Percentiles rank a stretch among this genome's conserved stretches.
phyloP scores from a whole-genome alignment of 169 alveolate genomes.

The Cryptosporidium bovis region DNA sequence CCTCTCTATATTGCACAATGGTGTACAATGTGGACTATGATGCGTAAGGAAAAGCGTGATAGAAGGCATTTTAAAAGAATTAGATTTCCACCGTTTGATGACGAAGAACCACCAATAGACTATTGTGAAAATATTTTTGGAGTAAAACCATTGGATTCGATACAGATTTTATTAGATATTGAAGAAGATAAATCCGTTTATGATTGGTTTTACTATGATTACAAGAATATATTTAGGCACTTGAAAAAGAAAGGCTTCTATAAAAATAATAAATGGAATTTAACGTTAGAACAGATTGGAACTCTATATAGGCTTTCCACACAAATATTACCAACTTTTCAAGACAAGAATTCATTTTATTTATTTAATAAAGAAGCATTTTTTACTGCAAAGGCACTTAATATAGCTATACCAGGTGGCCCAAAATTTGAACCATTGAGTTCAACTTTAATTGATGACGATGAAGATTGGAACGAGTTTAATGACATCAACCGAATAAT shows the following conservation, averaged over 20 bases:
- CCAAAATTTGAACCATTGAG: slow-evolving; percentile 99
- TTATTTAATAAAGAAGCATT: slow-evolving; percentile 96
- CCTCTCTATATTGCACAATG: slow-evolving; percentile 99
- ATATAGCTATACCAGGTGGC: slow-evolving; percentile 99
- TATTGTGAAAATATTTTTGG: slow-evolving; percentile 97
- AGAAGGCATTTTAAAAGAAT: slow-evolving; percentile 99
- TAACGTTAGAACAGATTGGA: slow-evolving; percentile 95
- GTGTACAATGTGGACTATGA: slow-evolving; percentile 99
- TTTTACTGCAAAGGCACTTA: slow-evolving; percentile 99
- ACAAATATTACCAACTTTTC: slow-evolving; percentile 95
- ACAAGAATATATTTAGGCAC: slow-evolving; percentile 78
- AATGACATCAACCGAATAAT: slow-evolving; percentile 98
- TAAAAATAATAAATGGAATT: slow-evolving; percentile 93
- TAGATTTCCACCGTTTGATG: slow-evolving; percentile 99
- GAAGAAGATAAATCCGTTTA: slow-evolving; percentile 98
- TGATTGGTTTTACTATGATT: slow-evolving; percentile 97
- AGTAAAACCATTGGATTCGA: slow-evolving; percentile 98
- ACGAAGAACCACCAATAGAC: slow-evolving; percentile 99
- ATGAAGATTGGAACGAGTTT: slow-evolving; percentile 99
- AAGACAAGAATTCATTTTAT: slow-evolving; percentile 96
- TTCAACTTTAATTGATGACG: slow-evolving; percentile 96
- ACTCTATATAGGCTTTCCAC: slow-evolving; percentile 97
- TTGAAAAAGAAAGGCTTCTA: slow-evolving; percentile 89
- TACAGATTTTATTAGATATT: slow-evolving; percentile 97
- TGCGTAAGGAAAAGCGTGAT: slow-evolving; percentile 99